Conservation (phyloP, 2,329 filamentous ascomycete genomes). For the Neurospora crassa region DNA sequence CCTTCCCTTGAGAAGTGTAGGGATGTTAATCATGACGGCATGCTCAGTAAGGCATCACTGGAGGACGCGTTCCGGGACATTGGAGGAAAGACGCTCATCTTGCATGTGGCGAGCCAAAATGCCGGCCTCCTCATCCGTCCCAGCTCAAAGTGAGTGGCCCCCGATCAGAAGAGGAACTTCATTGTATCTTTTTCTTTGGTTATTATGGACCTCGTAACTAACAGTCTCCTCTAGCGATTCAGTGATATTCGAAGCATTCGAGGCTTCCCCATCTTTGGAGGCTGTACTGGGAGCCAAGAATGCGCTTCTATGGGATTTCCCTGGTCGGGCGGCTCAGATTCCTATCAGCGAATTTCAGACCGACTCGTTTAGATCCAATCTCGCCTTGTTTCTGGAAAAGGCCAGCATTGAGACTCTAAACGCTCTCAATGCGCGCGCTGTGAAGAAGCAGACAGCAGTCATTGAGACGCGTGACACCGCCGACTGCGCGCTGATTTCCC, state of each 20-base stretch:
- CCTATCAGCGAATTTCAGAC: slow-evolving; percentile 22
- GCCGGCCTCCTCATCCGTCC: background rate
- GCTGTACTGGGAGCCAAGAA: slow-evolving; percentile 38
- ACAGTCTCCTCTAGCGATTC: background rate
- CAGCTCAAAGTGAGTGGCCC: background rate
- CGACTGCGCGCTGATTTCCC: slow-evolving; percentile 45
- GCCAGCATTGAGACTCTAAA: slow-evolving; percentile 43
- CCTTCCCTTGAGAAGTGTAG: background rate
- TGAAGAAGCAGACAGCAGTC: slow-evolving; percentile 38
- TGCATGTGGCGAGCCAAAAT: background rate
- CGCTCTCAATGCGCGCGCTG: slow-evolving; percentile 36
- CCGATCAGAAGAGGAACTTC: background rate
- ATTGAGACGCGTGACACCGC: slow-evolving; percentile 49
- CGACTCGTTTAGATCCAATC: background rate
- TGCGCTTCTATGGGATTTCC: slow-evolving; percentile 48
- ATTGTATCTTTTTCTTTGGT: background rate
- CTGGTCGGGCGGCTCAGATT: slow-evolving; percentile 38
- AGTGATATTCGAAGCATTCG: slow-evolving; percentile 29
- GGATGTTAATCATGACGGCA: background rate
- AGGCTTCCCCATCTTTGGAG: slow-evolving; percentile 42
- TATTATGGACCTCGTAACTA: background rate
- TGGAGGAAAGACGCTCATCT: background rate
- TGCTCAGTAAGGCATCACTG: background rate
- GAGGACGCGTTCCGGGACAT: background rate
- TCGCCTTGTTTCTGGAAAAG: slow-evolving; percentile 39